Base-by-base conservation (phyloP, 2,329 filamentous ascomycete genomes). In the Rasamsonia emersonii region DNA sequence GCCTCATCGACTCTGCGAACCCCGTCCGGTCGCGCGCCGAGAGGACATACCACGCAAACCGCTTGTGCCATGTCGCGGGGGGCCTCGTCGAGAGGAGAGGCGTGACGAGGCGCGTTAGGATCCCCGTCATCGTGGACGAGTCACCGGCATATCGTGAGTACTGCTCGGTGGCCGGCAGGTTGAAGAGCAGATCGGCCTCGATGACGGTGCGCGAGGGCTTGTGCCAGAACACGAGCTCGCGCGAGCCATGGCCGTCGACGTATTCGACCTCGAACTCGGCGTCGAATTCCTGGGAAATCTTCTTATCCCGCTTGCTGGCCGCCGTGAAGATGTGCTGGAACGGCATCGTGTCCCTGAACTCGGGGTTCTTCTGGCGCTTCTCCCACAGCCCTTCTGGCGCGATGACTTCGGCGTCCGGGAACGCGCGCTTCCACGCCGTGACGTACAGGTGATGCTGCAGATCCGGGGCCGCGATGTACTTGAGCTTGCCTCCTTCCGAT, bases 361-460 rank as follows among this genome's bases (percentile, higher is more conserved):
- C 58, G 3, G 67, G 61, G 37, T 71, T 69, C 42, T 72, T 69
- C 37, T 73, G 72, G 24, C 89, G 79, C 64, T 94, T 93, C 60
- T 88, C 85, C 14, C 76, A 77, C 1, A 98, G 74, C 0, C 84
- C 85, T 47, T 89, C 79, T 1, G 85, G 82, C 1, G 79, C 89
- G 47, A 96, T 73, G 28, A 98, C 70, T 47, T 79, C 78, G 18
- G 89, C 88, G 24, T 71, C 58, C 0, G 89, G 88, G 55, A 76
- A 96, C 16, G 76, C 82, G 29, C 73, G 65, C 49, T 82, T 77
- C 89, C 91, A 98, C 29, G 84, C 70, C 0, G 82, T 80, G 33
- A 98, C 57, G 66, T 91, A 93, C 55, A 98, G 85, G 70, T 98
- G 91, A 61, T 98, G 91, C 65, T 98, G 86, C 32, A 84, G 71